Conservation (phyloP, 2,329 filamentous ascomycete species). For the Biscogniauxia sp. region DNA sequence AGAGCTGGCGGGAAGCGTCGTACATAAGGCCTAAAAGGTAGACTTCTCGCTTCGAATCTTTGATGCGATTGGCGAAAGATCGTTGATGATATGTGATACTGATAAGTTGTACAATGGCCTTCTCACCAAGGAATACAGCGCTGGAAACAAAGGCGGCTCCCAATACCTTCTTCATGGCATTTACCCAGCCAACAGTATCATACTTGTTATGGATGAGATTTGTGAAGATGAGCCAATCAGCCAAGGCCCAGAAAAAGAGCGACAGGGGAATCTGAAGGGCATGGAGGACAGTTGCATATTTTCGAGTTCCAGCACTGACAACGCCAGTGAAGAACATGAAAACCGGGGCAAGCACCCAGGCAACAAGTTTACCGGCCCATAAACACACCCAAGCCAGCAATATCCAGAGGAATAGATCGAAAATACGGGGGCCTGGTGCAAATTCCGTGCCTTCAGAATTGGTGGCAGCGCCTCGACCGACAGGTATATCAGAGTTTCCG, state of each 20-base stretch:
- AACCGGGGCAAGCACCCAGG: constrained; percentile 56
- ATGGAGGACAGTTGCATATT: constrained; percentile 64
- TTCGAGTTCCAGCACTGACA: constrained; percentile 66
- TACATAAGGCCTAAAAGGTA: constrained; percentile 80
- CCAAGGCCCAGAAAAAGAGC: constrained; percentile 67
- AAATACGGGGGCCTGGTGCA: constrained; percentile 47
- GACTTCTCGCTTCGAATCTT: constrained; percentile 84
- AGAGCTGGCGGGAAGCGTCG: constrained; percentile 83
- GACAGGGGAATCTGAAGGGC: constrained; percentile 66
- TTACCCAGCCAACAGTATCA: constrained; percentile 49
- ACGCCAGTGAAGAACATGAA: constrained; percentile 71
- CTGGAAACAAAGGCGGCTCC: constrained; percentile 66
- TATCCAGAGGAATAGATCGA: constrained; percentile 66
- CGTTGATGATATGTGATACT: constrained; percentile 83
- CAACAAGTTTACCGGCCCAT: constrained; percentile 65
- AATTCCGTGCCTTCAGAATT: constrained; percentile 20
- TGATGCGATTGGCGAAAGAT: constrained; percentile 79
- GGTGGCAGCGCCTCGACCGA: constrained; percentile 34
- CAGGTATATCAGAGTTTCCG: constrained; percentile 37
- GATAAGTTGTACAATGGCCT: constrained; percentile 76
- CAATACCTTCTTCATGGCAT: constrained; percentile 62
- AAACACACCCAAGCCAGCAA: constrained; percentile 66
- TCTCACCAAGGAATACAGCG: constrained; percentile 72
- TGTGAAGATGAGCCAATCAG: constrained; percentile 61
- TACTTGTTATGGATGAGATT: constrained; percentile 43